Evolutionary conservation across 2,329 filamentous ascomycete genomes (phyloP).

Genomic region (Aspergillus intermedius): DNA sequence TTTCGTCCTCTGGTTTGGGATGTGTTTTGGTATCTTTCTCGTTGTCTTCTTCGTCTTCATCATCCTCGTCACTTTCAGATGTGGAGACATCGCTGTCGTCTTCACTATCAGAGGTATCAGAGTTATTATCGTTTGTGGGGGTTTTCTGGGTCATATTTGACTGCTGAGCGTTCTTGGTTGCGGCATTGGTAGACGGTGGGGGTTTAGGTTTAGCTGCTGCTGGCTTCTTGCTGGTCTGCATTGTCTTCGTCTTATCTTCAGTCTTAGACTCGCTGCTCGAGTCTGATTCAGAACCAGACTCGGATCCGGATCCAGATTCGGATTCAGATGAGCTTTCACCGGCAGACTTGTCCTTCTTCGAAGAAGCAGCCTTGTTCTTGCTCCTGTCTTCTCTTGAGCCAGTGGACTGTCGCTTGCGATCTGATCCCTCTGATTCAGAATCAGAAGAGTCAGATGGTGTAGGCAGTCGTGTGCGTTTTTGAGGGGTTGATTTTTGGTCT

Average conservation of each 20-base stretch:
- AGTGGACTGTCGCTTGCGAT: too few species aligned
- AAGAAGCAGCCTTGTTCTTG: neutral
- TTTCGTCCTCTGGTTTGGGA: neutral
- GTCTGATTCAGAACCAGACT: neutral
- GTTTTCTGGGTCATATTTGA: too few species aligned
- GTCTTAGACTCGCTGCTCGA: too few species aligned
- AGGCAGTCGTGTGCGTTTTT: too few species aligned
- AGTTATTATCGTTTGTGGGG: too few species aligned
- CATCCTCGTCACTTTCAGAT: neutral
- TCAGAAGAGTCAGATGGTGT: too few species aligned
- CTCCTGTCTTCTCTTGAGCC: neutral
- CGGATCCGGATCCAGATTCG: neutral
- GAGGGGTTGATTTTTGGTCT: neutral
- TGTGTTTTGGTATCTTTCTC: neutral
- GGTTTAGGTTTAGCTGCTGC: too few species aligned
- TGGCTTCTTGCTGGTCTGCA: neutral
- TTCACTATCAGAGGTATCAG: too few species aligned
- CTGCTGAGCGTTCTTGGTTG: too few species aligned
- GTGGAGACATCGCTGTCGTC: neutral
- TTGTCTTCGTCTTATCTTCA: neutral
- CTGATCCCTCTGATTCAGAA: too few species aligned
- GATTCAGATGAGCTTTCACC: neutral
- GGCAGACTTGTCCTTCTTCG: neutral
- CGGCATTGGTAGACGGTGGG: too few species aligned
- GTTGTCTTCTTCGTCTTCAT: neutral